These are phyloP conservation scores for Bacterosira constricta DNA, from an alignment of 108 stramenopile genomes.

Conservation along the genomic window DNA sequence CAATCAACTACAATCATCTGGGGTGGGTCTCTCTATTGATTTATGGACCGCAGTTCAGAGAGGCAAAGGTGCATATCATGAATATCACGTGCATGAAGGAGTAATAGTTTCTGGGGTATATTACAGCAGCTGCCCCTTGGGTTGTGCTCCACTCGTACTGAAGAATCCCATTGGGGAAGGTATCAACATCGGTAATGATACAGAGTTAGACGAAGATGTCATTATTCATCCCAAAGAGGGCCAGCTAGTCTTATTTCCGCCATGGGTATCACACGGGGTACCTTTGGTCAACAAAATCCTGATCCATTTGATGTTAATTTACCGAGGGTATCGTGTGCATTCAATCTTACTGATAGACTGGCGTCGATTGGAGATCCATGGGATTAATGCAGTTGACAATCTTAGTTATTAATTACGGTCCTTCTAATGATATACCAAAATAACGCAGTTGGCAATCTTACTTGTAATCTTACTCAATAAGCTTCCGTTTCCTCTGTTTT, in stretches of 20 bases:
- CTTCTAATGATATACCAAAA: too few species aligned
- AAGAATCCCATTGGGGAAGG: background rate
- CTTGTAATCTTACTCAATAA: too few species aligned
- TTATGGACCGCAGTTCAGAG: conserved; percentile 34
- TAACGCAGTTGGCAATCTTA: too few species aligned
- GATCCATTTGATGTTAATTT: background rate
- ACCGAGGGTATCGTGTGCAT: conserved; percentile 32
- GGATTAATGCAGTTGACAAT: too few species aligned
- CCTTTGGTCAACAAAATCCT: background rate
- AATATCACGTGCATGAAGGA: conserved; percentile 32
- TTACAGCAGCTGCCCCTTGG: conserved; percentile 23
- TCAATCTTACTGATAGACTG: conserved; percentile 27
- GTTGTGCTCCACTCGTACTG: conserved; percentile 29
- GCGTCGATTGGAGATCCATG: conserved; percentile 25
- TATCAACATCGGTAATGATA: background rate
- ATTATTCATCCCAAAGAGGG: conserved; percentile 26
- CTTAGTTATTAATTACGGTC: too few species aligned
- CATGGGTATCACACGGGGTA: conserved; percentile 27
- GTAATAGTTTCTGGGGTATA: conserved; percentile 29
- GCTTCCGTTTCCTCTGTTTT: background rate
- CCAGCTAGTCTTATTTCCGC: conserved; percentile 21
- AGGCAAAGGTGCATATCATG: conserved; percentile 22
- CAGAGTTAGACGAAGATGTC: conserved; percentile 4
- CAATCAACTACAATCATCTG: background rate
- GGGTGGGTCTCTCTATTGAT: conserved; percentile 22